Evolutionary conservation across 2,329 filamentous ascomycete species (phyloP).

Genomic region (Anisogramma anomala): DNA sequence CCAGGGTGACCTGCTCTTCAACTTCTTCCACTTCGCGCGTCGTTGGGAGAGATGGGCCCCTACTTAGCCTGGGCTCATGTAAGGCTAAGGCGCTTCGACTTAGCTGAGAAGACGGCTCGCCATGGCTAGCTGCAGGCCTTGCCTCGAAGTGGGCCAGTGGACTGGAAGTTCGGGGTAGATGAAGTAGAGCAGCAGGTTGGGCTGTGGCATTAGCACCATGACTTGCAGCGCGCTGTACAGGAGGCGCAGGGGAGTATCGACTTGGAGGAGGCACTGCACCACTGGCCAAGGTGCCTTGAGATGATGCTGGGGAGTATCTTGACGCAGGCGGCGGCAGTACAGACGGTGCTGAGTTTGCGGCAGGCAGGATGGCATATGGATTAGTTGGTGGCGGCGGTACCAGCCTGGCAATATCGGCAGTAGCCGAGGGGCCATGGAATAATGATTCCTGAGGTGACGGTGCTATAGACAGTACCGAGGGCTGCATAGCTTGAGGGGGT

Average conservation of each 20-base stretch:
- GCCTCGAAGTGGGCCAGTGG: slow-evolving; percentile 52
- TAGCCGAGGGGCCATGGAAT: slow-evolving; percentile 17
- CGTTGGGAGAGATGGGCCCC: slow-evolving; percentile 46
- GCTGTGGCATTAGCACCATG: slow-evolving; percentile 27
- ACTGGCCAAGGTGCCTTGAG: slow-evolving; percentile 26
- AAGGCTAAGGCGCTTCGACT: slow-evolving; percentile 39
- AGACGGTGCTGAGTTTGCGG: slow-evolving; percentile 17
- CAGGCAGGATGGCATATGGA: slow-evolving; percentile 40
- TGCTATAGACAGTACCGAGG: slow-evolving; percentile 15
- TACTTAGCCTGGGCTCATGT: slow-evolving; percentile 42
- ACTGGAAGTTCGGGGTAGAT: slow-evolving; percentile 54
- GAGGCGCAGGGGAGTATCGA: slow-evolving; percentile 44
- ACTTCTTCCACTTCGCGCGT: slow-evolving; percentile 54
- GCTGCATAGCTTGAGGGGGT: slow-evolving; percentile 19
- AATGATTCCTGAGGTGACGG: slow-evolving; percentile 14
- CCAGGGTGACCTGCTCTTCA: slow-evolving; percentile 41
- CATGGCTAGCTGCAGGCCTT: slow-evolving; percentile 23
- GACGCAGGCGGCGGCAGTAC: slow-evolving; percentile 22
- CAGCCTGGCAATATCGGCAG: slow-evolving; percentile 27
- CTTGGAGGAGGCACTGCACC: slow-evolving; percentile 28
- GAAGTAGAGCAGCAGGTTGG: slow-evolving; percentile 37
- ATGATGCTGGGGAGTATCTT: slow-evolving; percentile 52
- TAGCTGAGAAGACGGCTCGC: slow-evolving; percentile 32
- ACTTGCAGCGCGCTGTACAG: slow-evolving; percentile 28
- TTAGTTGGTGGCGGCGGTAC: slow-evolving; percentile 41